These are phyloP conservation scores for Mortierella sp. DNA, from an alignment of 371 early-diverging fungal genomes.

Conservation along the genomic window DNA sequence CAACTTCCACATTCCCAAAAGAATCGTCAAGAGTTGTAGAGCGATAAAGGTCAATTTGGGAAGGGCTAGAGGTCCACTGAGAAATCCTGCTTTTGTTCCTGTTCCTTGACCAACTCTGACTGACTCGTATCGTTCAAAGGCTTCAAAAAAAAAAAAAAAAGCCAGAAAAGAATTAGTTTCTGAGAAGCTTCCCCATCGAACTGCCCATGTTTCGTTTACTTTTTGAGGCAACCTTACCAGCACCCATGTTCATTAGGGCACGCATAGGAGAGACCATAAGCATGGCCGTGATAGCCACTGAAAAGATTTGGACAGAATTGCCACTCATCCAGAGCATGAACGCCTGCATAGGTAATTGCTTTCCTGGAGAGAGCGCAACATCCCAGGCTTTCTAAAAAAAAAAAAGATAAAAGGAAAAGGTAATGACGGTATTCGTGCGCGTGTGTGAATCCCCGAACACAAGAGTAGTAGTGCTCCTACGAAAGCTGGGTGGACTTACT, in stretches of 20 bases:
- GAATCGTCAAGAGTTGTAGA: slow-evolving; percentile 74
- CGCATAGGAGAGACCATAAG: slow-evolving; percentile 85
- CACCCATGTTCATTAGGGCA: slow-evolving; percentile 73
- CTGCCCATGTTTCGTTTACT: too few species aligned
- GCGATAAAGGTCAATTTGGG: slow-evolving; percentile 84
- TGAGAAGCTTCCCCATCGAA: too few species aligned
- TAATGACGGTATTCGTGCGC: too few species aligned
- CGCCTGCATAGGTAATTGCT: slow-evolving; percentile 93
- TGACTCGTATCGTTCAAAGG: slow-evolving; percentile 65
- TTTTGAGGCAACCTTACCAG: slow-evolving; percentile 55
- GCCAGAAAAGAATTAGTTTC: slow-evolving; percentile 1
- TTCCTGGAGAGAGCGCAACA: slow-evolving; percentile 85
- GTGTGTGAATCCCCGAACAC: not conserved
- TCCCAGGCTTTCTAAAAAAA: slow-evolving; percentile 89
- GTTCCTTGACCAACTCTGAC: slow-evolving; percentile 33
- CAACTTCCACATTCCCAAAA: slow-evolving; percentile 88
- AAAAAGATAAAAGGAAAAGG: not conserved
- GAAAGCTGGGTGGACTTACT: slow-evolving; percentile 4
- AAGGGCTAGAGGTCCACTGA: slow-evolving; percentile 59
- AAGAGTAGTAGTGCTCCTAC: too few species aligned
- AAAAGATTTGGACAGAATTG: slow-evolving; percentile 90
- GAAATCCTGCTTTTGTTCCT: slow-evolving; percentile 33
- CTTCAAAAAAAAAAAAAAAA: slow-evolving; percentile 55
- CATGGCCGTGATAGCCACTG: slow-evolving; percentile 93
- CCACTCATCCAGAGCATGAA: slow-evolving; percentile 98